Conservation (phyloP, 2,329 filamentous ascomycete genomes). For the Fusarium lateritium region DNA sequence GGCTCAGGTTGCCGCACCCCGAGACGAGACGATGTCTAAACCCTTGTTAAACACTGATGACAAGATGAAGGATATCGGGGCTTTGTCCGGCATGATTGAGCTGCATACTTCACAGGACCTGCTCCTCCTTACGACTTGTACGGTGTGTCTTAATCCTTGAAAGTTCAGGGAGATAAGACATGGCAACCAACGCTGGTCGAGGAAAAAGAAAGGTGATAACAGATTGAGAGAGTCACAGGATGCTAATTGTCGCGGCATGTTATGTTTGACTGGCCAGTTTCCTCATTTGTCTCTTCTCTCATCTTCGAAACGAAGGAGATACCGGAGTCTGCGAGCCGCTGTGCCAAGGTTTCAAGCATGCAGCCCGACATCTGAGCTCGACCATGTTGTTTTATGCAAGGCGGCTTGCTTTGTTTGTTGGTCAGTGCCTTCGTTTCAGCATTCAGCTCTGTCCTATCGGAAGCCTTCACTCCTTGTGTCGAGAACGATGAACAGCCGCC, state of each 20-base stretch:
- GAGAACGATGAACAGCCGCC: not conserved
- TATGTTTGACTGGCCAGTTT: constrained; percentile 22
- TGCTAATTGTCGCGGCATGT: constrained; percentile 18
- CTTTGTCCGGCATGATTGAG: constrained; percentile 12
- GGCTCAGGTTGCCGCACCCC: constrained; percentile 26
- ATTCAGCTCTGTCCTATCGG: constrained; percentile 16
- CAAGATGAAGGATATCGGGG: constrained; percentile 21
- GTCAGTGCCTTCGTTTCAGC: constrained; percentile 29
- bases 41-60: constrained; percentile 28
- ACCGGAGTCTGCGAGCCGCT: constrained; percentile 22
- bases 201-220: constrained; percentile 39
- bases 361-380: constrained; percentile 16
- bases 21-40: constrained; percentile 26
- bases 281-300: constrained; percentile 36
- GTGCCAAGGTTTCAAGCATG: constrained; percentile 20
- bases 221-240: constrained; percentile 14
- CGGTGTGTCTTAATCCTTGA: not conserved
- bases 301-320: constrained; percentile 16
- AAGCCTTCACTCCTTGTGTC: constrained; percentile 1
- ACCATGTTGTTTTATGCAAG: constrained; percentile 31
- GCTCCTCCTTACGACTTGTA: not conserved
- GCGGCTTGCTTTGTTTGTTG: constrained; percentile 24
- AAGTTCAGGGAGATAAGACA: constrained; percentile 5
- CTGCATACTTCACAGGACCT: constrained; percentile 4
- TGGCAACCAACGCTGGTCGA: constrained; percentile 3